These are phyloP conservation scores for Auxenochlorella protothecoides DNA, from an alignment of 139 green algal species.

Conservation along the genomic window DNA sequence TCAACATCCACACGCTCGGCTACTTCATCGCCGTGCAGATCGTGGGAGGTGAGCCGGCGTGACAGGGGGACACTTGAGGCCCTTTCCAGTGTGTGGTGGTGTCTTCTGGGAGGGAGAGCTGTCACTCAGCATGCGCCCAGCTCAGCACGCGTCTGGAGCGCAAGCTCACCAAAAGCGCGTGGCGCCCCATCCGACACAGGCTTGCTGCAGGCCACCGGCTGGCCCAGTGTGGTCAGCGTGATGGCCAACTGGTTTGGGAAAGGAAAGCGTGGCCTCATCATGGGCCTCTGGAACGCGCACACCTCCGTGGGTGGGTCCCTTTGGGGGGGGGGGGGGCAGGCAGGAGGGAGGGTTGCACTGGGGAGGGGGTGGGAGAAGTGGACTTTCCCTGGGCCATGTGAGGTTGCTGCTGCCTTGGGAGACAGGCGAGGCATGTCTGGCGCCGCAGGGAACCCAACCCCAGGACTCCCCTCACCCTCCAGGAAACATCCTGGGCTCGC, in stretches of 20 bases:
- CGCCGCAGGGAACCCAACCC: too few species aligned
- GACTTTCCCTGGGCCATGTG: too few species aligned
- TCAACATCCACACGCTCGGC: slow-evolving; percentile 64
- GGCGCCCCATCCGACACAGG: slow-evolving; percentile 27
- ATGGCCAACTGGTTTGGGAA: slow-evolving; percentile 95
- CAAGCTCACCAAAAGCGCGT: too few species aligned
- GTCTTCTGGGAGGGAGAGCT: too few species aligned
- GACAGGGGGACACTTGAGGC: neutral
- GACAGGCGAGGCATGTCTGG: too few species aligned
- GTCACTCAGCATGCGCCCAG: neutral
- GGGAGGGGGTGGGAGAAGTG: too few species aligned
- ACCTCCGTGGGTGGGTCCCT: slow-evolving; percentile 59
- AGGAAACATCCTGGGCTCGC: slow-evolving; percentile 80
- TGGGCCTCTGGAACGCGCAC: slow-evolving; percentile 96
- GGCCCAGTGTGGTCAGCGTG: slow-evolving; percentile 84
- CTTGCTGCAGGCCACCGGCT: slow-evolving; percentile 84
- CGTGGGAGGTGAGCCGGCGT: slow-evolving; percentile 14
- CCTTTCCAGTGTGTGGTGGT: too few species aligned
- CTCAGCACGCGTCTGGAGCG: neutral
- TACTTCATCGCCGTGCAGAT: slow-evolving; percentile 75
- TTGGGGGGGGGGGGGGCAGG: neutral
- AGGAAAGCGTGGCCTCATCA: slow-evolving; percentile 81
- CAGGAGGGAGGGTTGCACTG: too few species aligned
- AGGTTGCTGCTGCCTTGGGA: too few species aligned
- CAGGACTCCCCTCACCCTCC: neutral